Percentiles rank a stretch among this genome's conserved stretches.
phyloP scores from a whole-genome alignment of 164 flowering plant genomes.

The Liriodendron chinense region DNA sequence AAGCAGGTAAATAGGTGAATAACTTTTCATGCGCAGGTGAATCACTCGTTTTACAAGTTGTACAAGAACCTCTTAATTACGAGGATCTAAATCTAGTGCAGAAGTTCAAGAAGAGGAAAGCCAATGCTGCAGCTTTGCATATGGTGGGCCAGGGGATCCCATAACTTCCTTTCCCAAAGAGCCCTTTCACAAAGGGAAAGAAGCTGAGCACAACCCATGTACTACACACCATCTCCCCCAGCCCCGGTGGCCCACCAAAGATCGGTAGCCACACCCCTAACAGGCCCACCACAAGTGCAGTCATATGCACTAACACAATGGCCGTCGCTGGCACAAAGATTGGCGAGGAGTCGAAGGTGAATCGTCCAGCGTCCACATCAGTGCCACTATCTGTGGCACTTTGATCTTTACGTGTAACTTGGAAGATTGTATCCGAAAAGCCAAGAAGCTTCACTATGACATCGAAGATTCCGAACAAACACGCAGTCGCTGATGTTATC shows the following conservation, averaged over 20 bases:
- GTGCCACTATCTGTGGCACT: not conserved
- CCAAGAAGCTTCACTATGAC: slow-evolving; percentile 38
- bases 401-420: slow-evolving; percentile 42
- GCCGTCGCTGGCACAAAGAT: slow-evolving; percentile 38
- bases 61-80: too few species aligned
- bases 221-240: slow-evolving; percentile 41
- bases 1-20: too few species aligned
- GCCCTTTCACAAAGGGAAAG: slow-evolving; percentile 48
- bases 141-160: slow-evolving; percentile 53
- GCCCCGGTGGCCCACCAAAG: not conserved
- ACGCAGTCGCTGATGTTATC: slow-evolving; percentile 29
- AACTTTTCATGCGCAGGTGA: too few species aligned
- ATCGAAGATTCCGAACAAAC: slow-evolving; percentile 35
- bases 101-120: slow-evolving; percentile 29
- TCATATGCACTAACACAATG: slow-evolving; percentile 37
- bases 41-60: too few species aligned
- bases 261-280: slow-evolving; percentile 8
- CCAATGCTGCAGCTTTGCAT: slow-evolving; percentile 33
- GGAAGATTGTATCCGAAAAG: slow-evolving; percentile 43
- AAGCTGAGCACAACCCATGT: slow-evolving; percentile 37
- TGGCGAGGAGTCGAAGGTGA: slow-evolving; percentile 53
- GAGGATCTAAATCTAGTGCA: not conserved
- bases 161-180: slow-evolving; percentile 44
- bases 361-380: slow-evolving; percentile 17
- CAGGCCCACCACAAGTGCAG: slow-evolving; percentile 19